phyloP scores from a whole-genome alignment of 106 monocot genomes.

The Iris macrosiphon region DNA sequence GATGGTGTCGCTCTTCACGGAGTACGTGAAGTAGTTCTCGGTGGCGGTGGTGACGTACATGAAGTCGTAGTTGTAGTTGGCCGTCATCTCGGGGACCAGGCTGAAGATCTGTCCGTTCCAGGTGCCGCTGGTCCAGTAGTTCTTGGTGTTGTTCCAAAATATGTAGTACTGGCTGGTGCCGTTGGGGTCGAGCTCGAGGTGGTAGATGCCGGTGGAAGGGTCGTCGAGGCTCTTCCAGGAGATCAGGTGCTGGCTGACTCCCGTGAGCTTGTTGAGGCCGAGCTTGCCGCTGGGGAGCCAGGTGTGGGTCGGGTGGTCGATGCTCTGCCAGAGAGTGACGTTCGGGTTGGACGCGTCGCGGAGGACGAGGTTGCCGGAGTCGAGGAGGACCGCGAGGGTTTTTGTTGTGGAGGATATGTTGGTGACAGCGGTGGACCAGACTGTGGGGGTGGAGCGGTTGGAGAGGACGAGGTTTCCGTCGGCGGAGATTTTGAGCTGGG shows the following conservation, averaged over 20 bases:
- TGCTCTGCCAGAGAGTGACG: slow-evolving; percentile 2
- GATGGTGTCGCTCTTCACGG: background rate
- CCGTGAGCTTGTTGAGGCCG: background rate
- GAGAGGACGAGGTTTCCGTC: too few relatives aligned
- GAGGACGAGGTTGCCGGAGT: slow-evolving; percentile 12
- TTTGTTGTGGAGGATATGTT: background rate
- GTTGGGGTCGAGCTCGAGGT: background rate
- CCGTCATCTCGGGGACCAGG: slow-evolving; percentile 1
- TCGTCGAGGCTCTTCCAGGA: slow-evolving; percentile 5
- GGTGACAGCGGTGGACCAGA: background rate
- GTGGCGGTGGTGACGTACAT: background rate
- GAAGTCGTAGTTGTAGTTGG: background rate
- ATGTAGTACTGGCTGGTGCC: slow-evolving; percentile 3
- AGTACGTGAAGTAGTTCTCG: slow-evolving; percentile 2
- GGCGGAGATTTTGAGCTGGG: too few relatives aligned
- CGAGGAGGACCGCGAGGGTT: background rate
- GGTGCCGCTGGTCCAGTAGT: slow-evolving; percentile 4
- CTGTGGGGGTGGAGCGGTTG: background rate
- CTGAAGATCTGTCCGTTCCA: slow-evolving; percentile 5
- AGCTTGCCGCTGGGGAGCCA: slow-evolving; percentile 10
- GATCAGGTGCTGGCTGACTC: background rate
- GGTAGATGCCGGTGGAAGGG: background rate
- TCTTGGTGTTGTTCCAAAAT: background rate
- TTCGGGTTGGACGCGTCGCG: background rate
- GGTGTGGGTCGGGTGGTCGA: slow-evolving; percentile 2